These are phyloP conservation scores for Begonia loranthoides DNA, from an alignment of 306 rosid species.

Conservation along the genomic window DNA sequence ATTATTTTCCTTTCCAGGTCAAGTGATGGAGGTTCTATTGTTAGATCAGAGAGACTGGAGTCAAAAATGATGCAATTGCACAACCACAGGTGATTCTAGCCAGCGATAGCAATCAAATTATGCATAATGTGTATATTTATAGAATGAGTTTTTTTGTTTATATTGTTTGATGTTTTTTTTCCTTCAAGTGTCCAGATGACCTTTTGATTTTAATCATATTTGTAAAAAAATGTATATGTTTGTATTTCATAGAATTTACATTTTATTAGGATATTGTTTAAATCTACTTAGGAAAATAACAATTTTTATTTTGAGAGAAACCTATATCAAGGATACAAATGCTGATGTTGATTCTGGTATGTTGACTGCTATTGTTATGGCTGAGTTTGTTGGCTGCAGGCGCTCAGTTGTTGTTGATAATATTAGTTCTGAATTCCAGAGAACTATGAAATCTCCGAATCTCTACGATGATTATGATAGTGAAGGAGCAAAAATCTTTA, in stretches of 20 bases:
- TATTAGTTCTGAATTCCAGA: constrained; percentile 46
- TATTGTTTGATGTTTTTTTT: constrained; percentile 9
- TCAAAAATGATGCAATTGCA: constrained; percentile 32
- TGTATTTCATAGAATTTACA: too few species aligned
- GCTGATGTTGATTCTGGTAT: too few species aligned
- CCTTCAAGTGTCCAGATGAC: too few species aligned
- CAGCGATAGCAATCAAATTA: constrained; percentile 1
- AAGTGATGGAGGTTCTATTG: constrained; percentile 51
- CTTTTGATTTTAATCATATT: too few species aligned
- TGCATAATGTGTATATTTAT: not conserved
- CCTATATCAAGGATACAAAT: too few species aligned
- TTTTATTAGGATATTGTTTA: too few species aligned
- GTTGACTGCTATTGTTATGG: too few species aligned
- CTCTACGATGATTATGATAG: constrained; percentile 36
- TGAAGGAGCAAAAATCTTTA: constrained; percentile 69
- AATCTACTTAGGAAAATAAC: too few species aligned
- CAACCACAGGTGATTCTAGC: constrained; percentile 48
- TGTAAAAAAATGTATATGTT: too few species aligned
- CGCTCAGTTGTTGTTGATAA: constrained; percentile 54
- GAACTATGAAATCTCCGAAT: constrained; percentile 27
- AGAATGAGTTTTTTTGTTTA: constrained; percentile 9
- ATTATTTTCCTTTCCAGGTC: constrained; percentile 34
- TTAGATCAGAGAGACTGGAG: constrained; percentile 83
- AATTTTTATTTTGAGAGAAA: too few species aligned
- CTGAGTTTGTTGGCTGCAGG: constrained; percentile 23